phyloP scores from a whole-genome alignment of 441 rosid genomes.

The Breynia disticha region DNA sequence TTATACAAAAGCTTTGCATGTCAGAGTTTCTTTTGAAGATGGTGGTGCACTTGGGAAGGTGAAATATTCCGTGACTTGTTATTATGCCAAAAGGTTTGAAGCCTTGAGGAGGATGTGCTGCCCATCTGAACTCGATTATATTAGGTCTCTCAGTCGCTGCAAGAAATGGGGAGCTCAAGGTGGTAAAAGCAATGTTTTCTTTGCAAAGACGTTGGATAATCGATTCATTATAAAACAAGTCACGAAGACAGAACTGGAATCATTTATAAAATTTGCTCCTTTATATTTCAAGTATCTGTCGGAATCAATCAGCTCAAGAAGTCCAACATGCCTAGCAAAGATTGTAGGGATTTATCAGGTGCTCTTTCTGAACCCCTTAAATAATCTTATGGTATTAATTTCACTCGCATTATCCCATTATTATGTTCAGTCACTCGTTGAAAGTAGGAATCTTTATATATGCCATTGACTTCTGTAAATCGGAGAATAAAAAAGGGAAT shows the following conservation, averaged over 20 bases:
- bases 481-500: too few species aligned
- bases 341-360: conserved; percentile 98
- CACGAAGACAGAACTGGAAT: conserved; percentile 95
- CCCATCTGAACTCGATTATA: conserved; percentile 77
- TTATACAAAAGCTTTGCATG: conserved; percentile 60
- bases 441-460: too few species aligned
- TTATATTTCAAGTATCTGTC: conserved; percentile 75
- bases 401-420: too few species aligned
- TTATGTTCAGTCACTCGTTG: too few species aligned
- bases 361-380: conserved; percentile 14
- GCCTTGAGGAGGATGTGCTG: conserved; percentile 75
- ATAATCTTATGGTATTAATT: not conserved
- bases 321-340: conserved; percentile 98
- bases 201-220: conserved; percentile 96
- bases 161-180: conserved; percentile 99
- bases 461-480: too few species aligned
- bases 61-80: conserved; percentile 78
- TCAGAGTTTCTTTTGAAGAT: conserved; percentile 62
- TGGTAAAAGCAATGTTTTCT: conserved; percentile 98
- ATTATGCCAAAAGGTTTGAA: conserved; percentile 78
- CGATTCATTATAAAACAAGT: conserved; percentile 96
- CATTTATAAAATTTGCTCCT: conserved; percentile 82
- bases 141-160: conserved; percentile 96
- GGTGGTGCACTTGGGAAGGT: conserved; percentile 65
- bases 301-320: conserved; percentile 64